phyloP scores from a whole-genome alignment of 192 early-diverging fungal genomes.

The Dissophora ornata region DNA sequence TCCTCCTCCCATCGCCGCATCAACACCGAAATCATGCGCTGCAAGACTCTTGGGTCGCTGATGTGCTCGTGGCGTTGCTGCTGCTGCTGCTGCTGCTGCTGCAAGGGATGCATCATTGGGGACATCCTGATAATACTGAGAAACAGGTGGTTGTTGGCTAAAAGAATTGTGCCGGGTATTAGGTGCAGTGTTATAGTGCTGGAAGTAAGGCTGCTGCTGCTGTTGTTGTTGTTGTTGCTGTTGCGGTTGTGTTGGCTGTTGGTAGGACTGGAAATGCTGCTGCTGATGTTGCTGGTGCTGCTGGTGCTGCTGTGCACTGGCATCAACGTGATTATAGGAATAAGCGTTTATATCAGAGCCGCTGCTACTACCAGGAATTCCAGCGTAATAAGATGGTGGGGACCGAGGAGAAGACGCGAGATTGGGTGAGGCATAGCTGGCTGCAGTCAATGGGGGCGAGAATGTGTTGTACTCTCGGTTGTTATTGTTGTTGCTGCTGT shows the following conservation, averaged over 20 bases:
- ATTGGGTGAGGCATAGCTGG: constrained; percentile 1
- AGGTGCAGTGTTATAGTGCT: constrained; percentile 25
- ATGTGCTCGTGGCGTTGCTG: constrained; percentile 10
- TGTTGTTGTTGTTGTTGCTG: constrained; percentile 20
- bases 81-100: too few species aligned
- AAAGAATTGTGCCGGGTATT: constrained; percentile 20
- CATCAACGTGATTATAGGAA: background rate
- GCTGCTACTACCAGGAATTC: background rate
- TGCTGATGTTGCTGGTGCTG: too few species aligned
- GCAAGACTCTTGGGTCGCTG: constrained; percentile 44
- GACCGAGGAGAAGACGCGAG: constrained; percentile 3
- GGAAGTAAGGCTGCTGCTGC: constrained; percentile 10
- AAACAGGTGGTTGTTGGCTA: constrained; percentile 18
- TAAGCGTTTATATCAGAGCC: background rate
- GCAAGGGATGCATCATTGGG: background rate
- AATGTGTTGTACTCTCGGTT: constrained; percentile 12
- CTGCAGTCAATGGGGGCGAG: constrained; percentile 13
- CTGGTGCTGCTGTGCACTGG: constrained; percentile 7
- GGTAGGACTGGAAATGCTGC: constrained; percentile 1
- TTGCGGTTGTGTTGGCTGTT: background rate
- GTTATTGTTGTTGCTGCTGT: constrained; percentile 1
- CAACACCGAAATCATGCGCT: constrained; percentile 30
- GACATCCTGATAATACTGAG: constrained; percentile 31
- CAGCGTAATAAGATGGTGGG: constrained; percentile 4
- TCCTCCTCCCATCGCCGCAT: background rate